Evolutionary conservation across 208 protist species (phyloP), one percentile per base, ranked within the genome.

Genomic region (Plasmodiophora brassicae): DNA sequence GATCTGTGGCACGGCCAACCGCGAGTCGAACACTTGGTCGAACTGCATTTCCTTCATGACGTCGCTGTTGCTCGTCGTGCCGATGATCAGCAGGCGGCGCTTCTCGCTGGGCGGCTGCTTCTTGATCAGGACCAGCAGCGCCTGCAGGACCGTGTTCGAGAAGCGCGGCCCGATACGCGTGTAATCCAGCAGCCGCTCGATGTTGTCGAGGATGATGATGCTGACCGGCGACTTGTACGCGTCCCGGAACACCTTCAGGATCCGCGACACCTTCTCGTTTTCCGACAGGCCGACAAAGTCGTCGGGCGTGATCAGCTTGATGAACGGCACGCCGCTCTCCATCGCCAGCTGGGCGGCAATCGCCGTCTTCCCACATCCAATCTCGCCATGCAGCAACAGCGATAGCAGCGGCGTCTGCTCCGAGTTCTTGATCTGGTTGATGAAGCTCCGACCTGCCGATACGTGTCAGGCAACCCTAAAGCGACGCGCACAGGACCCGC

Each of bases 181-280:
- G 89, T 98, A 99, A 35, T 92, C 91, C 14, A 97, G 71, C 25
- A 97, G 78, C 10, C 95, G 94, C 94, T 99, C 98, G 72, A 99
- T 89, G 88, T 98, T 95, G 88, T 99, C 98, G 32, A 99, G 91
- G 38, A 99, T 95, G 71, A 99, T 96, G 54, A 97, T 94, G 87
- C 93, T 96, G 0, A 94, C 54, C 25, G 95, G 92, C 20, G 98
- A 99, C 92, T 97, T 98, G 93, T 98, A 98, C 41, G 98, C 97
- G 91, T 99, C 98, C 86, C 99, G 96, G 92, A 99, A 99, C 14
- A 97, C 94, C 45, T 92, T 14, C 0, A 44, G n/a, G 78, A 93
- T 93, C 35, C 41, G 25, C 32, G 50, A 14, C 5, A 35, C 60
- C n/a, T 85, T 86, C 22, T 28, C 65, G 71, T 45, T 43, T 46